These are phyloP conservation scores for Talaromyces sp. DNA, from an alignment of 2,329 filamentous ascomycete species.

Conservation along the genomic window DNA sequence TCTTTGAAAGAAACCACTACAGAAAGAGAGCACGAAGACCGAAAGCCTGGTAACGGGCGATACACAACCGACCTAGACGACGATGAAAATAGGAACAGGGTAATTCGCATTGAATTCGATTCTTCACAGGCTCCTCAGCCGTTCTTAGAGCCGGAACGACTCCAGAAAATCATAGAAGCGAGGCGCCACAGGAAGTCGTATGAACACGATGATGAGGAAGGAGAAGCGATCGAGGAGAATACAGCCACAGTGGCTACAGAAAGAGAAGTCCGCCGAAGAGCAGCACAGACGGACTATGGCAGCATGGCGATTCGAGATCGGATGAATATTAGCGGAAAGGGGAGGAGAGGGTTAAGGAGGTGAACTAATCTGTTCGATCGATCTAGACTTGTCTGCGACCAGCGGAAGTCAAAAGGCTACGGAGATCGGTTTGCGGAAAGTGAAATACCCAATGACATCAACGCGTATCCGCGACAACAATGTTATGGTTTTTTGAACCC, in stretches of 20 bases:
- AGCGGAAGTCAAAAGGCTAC: neutral
- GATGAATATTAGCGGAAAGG: slow-evolving; percentile 9
- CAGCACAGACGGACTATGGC: slow-evolving; percentile 30
- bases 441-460: slow-evolving; percentile 13
- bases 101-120: slow-evolving; percentile 28
- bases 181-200: neutral
- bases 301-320: slow-evolving; percentile 33
- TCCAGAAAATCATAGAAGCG: slow-evolving; percentile 28
- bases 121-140: slow-evolving; percentile 35
- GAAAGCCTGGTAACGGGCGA: slow-evolving; percentile 22
- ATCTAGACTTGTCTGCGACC: neutral
- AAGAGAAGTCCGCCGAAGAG: slow-evolving; percentile 19
- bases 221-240: neutral
- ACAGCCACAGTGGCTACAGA: neutral
- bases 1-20: slow-evolving; percentile 5
- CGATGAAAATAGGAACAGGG: neutral
- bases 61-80: neutral
- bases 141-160: slow-evolving; percentile 36
- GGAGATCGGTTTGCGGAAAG: neutral
- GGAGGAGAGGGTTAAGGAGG: neutral
- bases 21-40: slow-evolving; percentile 27
- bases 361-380: neutral
- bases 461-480: neutral
- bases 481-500: neutral
- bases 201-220: neutral